Base-by-base conservation (phyloP, 306 rosid genomes). In the Vicia villosa region DNA sequence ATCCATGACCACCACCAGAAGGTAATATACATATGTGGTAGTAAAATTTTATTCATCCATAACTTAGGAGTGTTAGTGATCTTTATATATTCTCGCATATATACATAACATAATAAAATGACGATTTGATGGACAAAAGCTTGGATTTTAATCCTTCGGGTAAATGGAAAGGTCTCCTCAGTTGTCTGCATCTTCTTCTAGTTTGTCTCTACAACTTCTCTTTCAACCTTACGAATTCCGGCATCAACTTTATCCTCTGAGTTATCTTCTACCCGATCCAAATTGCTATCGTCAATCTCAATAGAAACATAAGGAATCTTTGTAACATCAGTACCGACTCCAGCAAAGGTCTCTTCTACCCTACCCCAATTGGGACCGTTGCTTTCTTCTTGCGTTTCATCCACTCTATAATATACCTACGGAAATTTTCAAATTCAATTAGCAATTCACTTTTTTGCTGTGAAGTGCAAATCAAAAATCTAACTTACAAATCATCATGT, bases 341-440 rank as follows among this genome's bases (percentile, higher is more conserved):
- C 67, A 43, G 75, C 68, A 36, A 20, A 42, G 16, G 77, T 54
- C 84, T 80, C 72, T 40, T 64, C 28, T 16, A 61, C 73, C 12
- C 6, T 46, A 3, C 47, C 79, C 57, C 55, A 69, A 54, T 45
- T 67, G 63, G 66, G 40, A 16, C 12, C 12, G 3, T 13, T 55
- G 70, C 20, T 73, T 65, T 69, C 87, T 55, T 79, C 86, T 63
- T 51, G 62, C 72, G 57, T 81, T 66, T 93, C 97, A 6, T 85
- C 89, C 70, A 66, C 89, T 73, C 86, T 78, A 60, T 84, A 69
- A 63, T 93, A 94, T 62, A 77, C 97, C 98, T 93, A 37, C 2
- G 15, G 42, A 21, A 62, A 6, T 43, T 47, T 63, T 80, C 56
- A 56, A 51, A 66, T 42, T 66, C 38, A 60, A 36, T 74, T 62